Evolutionary conservation across 1,139 yeast genomes (phyloP), one percentile per base, ranked within the genome.

Genomic region (Lodderomyces theae): DNA sequence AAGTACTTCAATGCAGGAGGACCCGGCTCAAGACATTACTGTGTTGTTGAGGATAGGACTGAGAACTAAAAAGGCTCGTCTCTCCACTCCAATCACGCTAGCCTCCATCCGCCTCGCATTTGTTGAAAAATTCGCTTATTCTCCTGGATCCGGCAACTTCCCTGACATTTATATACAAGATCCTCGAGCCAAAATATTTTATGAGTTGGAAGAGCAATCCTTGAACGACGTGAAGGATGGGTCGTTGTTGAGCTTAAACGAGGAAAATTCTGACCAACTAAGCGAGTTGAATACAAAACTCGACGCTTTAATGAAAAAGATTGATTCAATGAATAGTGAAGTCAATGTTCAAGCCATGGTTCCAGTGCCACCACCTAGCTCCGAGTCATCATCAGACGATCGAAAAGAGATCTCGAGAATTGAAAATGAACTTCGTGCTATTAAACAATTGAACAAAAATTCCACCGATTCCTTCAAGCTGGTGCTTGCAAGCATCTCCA

Each of bases 81-180:
- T 80, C 0, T 65, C 74, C 2, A 60, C 69, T 5, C 82, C 84
- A 0, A 70, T 79, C 3, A 69, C 82, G 0, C 72, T 82, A 50
- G 83, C 87, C 4, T 69, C 87, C 0, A 57, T 90, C 34, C 72
- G 95, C 38, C 69, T 88, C 1, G 63, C 86, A 24, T 92, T 90
- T 57, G 87, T 89, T 17, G 96, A 90, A 54, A 86, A 81, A 53
- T 90, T 89, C 64, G 88, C 94, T 1, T 87, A 84, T 54, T 76
- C 92, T 0, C 94, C 95, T 0, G 84, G 87, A 0, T 66, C 79
- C 2, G 71, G 79, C 2, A 60, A 75, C 2, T 88, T 88, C 51
- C 97, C 98, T 0, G 86, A 80, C n/a, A 78, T 92, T 25, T 86
- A 86, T 53, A 71, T 89, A 6, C 80, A 75, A 50, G 95, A 87